A percentile compares a stretch with the other conserved stretches of the same genome.
phyloP scores from a whole-genome alignment of 768 basidiomycete genomes.

The Boletellus ananas region DNA sequence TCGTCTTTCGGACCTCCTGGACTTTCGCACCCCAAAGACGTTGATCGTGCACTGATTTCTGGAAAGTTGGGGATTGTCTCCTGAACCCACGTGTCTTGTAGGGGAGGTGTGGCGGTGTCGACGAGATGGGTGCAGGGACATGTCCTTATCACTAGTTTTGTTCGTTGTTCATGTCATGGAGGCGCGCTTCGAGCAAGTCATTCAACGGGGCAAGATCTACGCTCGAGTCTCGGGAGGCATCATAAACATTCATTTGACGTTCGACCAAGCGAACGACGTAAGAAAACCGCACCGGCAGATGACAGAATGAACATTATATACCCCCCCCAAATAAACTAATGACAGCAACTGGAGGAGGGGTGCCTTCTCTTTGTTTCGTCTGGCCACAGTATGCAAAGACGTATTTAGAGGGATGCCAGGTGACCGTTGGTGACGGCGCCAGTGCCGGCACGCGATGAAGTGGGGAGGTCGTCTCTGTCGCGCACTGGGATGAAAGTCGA shows the following conservation, averaged over 20 bases:
- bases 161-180: not conserved
- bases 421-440: slow-evolving; percentile 68
- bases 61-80: too few species aligned
- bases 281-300: not conserved
- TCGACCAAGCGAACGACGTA: not conserved
- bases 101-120: too few species aligned
- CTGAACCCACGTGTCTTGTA: too few species aligned
- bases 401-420: slow-evolving; percentile 81
- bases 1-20: slow-evolving; percentile 8
- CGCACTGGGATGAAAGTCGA: slow-evolving; percentile 47
- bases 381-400: slow-evolving; percentile 82
- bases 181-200: too few species aligned
- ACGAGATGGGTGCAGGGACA: too few species aligned
- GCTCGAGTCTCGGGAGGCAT: too few species aligned
- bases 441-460: slow-evolving; percentile 74
- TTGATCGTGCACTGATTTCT: slow-evolving; percentile 18
- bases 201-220: too few species aligned
- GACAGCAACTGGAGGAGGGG: slow-evolving; percentile 60
- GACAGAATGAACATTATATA: slow-evolving; percentile 14
- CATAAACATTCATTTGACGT: not conserved
- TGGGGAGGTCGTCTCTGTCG: slow-evolving; percentile 70
- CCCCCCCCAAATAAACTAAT: slow-evolving; percentile 69
- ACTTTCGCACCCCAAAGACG: slow-evolving; percentile 18
- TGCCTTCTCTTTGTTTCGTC: slow-evolving; percentile 61
- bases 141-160: not conserved